Conservation (phyloP, 192 early-diverging fungal genomes). For the Endogone sp. region DNA sequence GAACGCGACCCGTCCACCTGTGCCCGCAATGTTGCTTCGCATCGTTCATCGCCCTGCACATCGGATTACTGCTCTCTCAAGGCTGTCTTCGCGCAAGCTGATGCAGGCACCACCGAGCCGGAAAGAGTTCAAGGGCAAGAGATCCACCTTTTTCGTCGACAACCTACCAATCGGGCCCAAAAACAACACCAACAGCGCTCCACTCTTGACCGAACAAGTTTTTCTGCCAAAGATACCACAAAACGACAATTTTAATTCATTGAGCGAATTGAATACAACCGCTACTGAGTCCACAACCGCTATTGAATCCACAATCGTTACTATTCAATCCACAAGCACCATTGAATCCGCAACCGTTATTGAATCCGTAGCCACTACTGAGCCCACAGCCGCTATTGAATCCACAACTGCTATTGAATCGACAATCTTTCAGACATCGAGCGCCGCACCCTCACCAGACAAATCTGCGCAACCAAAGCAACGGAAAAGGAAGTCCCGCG, state of each 20-base stretch:
- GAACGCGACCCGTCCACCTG: not conserved
- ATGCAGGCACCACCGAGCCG: not conserved
- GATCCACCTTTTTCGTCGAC: not conserved
- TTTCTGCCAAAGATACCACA: too few species aligned
- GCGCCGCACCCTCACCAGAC: not conserved
- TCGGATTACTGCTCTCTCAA: not conserved
- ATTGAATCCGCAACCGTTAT: too few species aligned
- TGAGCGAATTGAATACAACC: too few species aligned
- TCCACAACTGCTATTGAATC: too few species aligned
- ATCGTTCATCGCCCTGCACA: not conserved
- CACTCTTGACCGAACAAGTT: too few species aligned
- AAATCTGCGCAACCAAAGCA: not conserved
- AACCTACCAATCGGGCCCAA: not conserved
- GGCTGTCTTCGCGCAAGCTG: not conserved
- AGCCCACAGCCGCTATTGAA: too few species aligned
- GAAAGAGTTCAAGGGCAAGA: not conserved
- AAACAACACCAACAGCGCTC: not conserved
- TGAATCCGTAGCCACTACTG: too few species aligned
- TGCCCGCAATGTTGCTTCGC: not conserved
- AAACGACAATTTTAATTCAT: too few species aligned
- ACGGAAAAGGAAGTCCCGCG: not conserved
- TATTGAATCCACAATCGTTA: too few species aligned
- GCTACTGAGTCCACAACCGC: too few species aligned
- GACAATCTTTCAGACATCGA: not conserved
- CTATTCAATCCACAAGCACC: too few species aligned